These are phyloP conservation scores for Cyberlindnera mrakii DNA, from an alignment of 805 yeast species.

Conservation along the genomic window DNA sequence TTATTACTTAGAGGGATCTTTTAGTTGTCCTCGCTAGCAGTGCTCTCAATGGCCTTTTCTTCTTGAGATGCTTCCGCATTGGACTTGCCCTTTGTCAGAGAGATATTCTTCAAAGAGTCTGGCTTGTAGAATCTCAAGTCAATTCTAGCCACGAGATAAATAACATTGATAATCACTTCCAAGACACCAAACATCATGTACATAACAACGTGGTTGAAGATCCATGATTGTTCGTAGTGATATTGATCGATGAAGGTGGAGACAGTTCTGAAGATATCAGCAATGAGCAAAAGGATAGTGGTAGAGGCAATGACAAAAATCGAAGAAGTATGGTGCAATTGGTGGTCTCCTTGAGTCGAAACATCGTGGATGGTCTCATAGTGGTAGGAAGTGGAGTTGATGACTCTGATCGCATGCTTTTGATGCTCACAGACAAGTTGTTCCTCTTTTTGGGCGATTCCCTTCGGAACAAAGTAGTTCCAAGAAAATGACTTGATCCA, in stretches of 20 bases:
- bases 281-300: slow-evolving; percentile 43
- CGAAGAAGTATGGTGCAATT: slow-evolving; percentile 44
- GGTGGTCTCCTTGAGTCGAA: slow-evolving; percentile 15
- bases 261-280: slow-evolving; percentile 45
- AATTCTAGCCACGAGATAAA: slow-evolving; percentile 58
- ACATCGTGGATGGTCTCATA: slow-evolving; percentile 25
- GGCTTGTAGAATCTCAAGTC: slow-evolving; percentile 80
- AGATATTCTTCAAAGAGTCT: slow-evolving; percentile 32
- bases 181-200: slow-evolving; percentile 65
- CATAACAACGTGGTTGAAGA: slow-evolving; percentile 53
- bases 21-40: neutral
- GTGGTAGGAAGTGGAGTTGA: slow-evolving; percentile 48
- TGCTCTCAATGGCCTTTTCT: neutral
- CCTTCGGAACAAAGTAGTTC: slow-evolving; percentile 51
- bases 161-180: slow-evolving; percentile 50
- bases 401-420: slow-evolving; percentile 48
- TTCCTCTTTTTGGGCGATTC: slow-evolving; percentile 41
- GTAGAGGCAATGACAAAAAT: slow-evolving; percentile 37
- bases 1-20: too few species aligned
- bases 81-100: neutral
- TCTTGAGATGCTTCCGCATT: neutral
- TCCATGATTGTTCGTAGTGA: slow-evolving; percentile 33
- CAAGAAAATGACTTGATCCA: slow-evolving; percentile 67
- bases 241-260: slow-evolving; percentile 34
- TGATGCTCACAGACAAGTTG: slow-evolving; percentile 27